Percentiles rank a stretch among this genome's conserved stretches.
Conservation (phyloP, 2,329 filamentous ascomycete genomes). For the Talaromyces verruculosus region DNA sequence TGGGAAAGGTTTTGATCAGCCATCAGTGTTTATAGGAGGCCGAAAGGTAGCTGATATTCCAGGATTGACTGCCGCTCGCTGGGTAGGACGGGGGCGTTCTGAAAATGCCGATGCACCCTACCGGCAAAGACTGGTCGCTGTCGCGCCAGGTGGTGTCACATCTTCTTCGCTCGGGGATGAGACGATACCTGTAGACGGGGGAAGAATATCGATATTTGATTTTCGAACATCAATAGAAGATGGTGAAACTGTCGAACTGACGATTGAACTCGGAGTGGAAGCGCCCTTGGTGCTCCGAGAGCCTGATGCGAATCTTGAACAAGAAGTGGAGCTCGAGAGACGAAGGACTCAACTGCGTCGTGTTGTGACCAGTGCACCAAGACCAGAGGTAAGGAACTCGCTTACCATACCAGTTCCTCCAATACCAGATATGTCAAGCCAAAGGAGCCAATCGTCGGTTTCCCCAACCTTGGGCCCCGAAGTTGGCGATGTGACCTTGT, state of each 20-base stretch:
- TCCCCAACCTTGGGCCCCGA: conserved; percentile 25
- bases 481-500: conserved; percentile 49
- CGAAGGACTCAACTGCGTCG: conserved; percentile 68
- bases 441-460: conserved; percentile 30
- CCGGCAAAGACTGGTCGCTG: conserved; percentile 60
- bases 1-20: conserved; percentile 39
- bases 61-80: conserved; percentile 68
- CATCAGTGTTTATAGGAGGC: conserved; percentile 71
- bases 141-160: conserved; percentile 67
- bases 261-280: conserved; percentile 71
- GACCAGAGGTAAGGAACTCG: conserved; percentile 36
- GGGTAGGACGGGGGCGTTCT: conserved; percentile 61
- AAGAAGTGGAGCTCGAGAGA: conserved; percentile 76
- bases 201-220: conserved; percentile 70
- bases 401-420: conserved; percentile 27
- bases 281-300: conserved; percentile 70
- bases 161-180: conserved; percentile 66
- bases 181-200: conserved; percentile 74
- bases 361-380: conserved; percentile 49
- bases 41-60: conserved; percentile 63
- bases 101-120: conserved; percentile 47
- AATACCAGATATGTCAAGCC: conserved; percentile 26
- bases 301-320: conserved; percentile 70
- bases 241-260: conserved; percentile 59
- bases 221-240: conserved; percentile 64